Conservation (phyloP, 2,329 filamentous ascomycete genomes). For the Trematosphaeria pertusa region DNA sequence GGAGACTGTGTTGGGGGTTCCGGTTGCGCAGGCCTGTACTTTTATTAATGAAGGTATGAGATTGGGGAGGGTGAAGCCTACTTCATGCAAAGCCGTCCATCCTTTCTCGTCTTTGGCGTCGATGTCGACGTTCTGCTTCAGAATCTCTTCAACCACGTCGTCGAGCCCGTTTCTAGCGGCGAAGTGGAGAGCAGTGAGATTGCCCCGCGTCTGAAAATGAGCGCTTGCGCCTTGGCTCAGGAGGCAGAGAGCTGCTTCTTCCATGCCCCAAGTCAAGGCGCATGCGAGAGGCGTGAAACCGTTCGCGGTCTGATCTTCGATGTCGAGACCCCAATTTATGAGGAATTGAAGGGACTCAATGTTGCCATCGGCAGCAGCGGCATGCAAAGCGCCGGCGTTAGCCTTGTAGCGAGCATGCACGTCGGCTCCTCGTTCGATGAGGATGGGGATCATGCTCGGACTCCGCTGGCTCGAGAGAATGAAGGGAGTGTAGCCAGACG, state of each 20-base stretch:
- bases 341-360: conserved; percentile 14
- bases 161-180: conserved; percentile 12
- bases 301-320: conserved; percentile 16
- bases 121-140: conserved; percentile 10
- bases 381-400: conserved; percentile 16
- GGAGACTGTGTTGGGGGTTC: conserved; percentile 12
- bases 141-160: not conserved
- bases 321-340: conserved; percentile 9
- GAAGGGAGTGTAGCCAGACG: conserved; percentile 22
- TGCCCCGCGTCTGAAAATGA: conserved; percentile 5
- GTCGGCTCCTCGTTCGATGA: conserved; percentile 20
- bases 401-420: conserved; percentile 15
- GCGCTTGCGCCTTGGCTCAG: conserved; percentile 16
- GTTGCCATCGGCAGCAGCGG: conserved; percentile 22
- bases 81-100: conserved; percentile 21
- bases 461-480: conserved; percentile 19
- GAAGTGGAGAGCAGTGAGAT: conserved; percentile 20
- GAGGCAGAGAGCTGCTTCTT: conserved; percentile 19
- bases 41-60: not conserved
- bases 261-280: conserved; percentile 17
- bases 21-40: conserved; percentile 17
- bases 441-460: conserved; percentile 8
- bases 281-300: conserved; percentile 24
- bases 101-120: conserved; percentile 15
- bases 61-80: not conserved